A percentile compares a stretch with the other conserved stretches of the same genome.
Conservation (phyloP, 306 rosid species). For the Benincasa hispida region DNA sequence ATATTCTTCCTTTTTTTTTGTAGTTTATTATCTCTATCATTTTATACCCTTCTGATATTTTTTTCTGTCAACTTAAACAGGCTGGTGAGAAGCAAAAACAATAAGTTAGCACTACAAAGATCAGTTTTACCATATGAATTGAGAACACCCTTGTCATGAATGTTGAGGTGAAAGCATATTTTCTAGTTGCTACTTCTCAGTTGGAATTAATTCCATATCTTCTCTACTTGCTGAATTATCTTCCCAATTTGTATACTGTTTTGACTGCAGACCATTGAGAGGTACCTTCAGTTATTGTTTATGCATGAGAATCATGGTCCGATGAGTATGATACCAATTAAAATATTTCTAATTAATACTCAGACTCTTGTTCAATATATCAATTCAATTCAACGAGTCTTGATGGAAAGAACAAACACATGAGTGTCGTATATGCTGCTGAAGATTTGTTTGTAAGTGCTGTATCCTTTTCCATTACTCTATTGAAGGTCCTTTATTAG, state of each 20-base stretch:
- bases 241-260: background rate
- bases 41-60: conserved; percentile 10
- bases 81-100: conserved; percentile 2
- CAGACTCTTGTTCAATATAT: background rate
- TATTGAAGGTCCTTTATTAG: background rate
- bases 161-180: background rate
- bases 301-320: background rate
- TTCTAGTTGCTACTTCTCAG: background rate
- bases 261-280: background rate
- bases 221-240: background rate
- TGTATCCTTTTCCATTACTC: background rate
- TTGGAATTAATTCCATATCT: background rate
- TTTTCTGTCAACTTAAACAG: conserved; percentile 18
- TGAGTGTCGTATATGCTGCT: background rate
- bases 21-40: background rate
- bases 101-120: background rate
- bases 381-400: background rate
- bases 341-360: background rate
- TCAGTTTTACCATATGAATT: background rate
- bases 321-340: background rate
- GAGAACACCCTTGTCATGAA: background rate
- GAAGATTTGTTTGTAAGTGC: background rate
- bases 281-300: background rate
- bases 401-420: background rate
- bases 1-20: background rate